These are phyloP conservation scores for Paraphaeosphaeria sporulosa DNA, from an alignment of 2,329 filamentous ascomycete genomes.

Conservation along the genomic window DNA sequence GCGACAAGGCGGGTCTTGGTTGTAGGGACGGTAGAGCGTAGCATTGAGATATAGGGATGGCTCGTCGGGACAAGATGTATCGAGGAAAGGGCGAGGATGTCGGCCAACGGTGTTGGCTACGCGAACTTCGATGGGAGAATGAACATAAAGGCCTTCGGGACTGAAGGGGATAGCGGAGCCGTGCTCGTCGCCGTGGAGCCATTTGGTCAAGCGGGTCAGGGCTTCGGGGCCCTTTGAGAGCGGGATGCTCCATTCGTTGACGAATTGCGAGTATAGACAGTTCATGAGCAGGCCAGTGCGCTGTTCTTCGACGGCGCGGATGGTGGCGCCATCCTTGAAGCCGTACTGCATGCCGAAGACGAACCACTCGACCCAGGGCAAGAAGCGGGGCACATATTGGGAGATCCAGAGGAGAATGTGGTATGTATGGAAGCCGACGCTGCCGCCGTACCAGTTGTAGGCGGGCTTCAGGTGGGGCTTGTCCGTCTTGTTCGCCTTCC, in stretches of 20 bases:
- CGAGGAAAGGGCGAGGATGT: constrained; percentile 69
- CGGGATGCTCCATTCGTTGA: constrained; percentile 97
- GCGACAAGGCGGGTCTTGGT: constrained; percentile 76
- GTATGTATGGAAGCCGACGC: constrained; percentile 86
- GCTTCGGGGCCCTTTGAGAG: constrained; percentile 87
- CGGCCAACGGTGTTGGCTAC: constrained; percentile 72
- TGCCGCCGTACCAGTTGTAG: constrained; percentile 80
- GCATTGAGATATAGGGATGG: constrained; percentile 90
- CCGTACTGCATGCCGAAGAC: constrained; percentile 98
- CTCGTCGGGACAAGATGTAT: constrained; percentile 71
- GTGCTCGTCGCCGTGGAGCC: constrained; percentile 80
- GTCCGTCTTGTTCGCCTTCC: constrained; percentile 82
- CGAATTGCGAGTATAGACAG: constrained; percentile 97
- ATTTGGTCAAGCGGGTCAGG: constrained; percentile 80
- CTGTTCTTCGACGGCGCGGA: constrained; percentile 80
- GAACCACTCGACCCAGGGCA: constrained; percentile 94
- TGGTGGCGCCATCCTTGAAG: constrained; percentile 74
- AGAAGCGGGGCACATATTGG: constrained; percentile 77
- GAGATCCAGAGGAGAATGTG: constrained; percentile 86
- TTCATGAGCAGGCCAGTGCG: constrained; percentile 89
- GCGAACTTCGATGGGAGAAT: constrained; percentile 92
- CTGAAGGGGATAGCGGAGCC: constrained; percentile 78
- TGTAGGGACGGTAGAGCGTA: constrained; percentile 85
- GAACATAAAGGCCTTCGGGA: constrained; percentile 80
- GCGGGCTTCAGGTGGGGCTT: constrained; percentile 67